Base-by-base conservation (phyloP, 257 asterid species). In the Knoxia roxburghii region DNA sequence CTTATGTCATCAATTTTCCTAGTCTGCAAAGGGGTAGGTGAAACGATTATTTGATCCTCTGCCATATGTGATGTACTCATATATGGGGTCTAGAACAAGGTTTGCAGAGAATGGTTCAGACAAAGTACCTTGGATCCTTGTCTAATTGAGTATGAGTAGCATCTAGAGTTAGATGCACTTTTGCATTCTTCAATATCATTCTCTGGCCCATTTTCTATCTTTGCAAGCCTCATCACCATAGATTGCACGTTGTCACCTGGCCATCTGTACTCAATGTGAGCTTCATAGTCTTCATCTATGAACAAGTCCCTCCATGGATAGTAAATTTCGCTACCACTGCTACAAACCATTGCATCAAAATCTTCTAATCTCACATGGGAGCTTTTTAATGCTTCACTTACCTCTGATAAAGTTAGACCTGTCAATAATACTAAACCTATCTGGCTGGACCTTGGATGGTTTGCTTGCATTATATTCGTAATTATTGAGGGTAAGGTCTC, bases 311-410 rank as follows among this genome's bases (percentile, higher is more conserved):
- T 78, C 89, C 91, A 87, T 8, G 95, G 89, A 57, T 80, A 79
- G 74, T 75, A 84, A 62, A 87, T 75, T 78, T 87, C 89, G 48
- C 95, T 81, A 35, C 95, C 95, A 65, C 87, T 82, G 75, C 81
- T 78, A 46, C 90, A 87, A 66, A 79, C 77, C 74, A 87, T 48
- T 45, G 95, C 89, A 67, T 87, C 89, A 64, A 87, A 79, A 18
- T 79, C 81, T 75, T 83, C 82, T 51, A 83, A 30, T 40, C 70
- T 82, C 68, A 75, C 55, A 46, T 70, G 72, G 72, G 58, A 73
- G 59, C 73, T 68, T 65, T 71, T 81, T 60, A 83, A 40, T 61
- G 78, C 76, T 69, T 78, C 88, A 67, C 76, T 80, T 8, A 68
- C 72, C 86, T 87, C 91, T 51, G 58, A 48, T 32, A 87, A 74